Conservation (phyloP, 2,329 filamentous ascomycete genomes). For the Nemania diffusa region DNA sequence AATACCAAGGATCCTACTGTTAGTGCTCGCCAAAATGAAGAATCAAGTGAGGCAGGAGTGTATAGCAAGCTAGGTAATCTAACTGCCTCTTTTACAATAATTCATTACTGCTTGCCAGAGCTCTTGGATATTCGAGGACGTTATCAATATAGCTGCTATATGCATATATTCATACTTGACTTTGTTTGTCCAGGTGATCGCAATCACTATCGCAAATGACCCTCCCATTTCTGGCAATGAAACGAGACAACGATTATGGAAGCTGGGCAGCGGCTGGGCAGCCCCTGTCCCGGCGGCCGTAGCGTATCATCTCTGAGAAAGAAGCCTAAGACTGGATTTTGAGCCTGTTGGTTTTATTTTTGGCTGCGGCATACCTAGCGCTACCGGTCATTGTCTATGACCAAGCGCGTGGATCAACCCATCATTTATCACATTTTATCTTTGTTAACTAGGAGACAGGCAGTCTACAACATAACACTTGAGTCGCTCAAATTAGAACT, state of each 20-base stretch:
- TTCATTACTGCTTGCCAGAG: neutral
- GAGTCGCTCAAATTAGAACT: too few species aligned
- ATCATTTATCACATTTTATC: neutral
- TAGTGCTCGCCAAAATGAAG: neutral
- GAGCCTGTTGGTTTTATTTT: slow-evolving; percentile 2
- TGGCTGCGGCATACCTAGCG: neutral
- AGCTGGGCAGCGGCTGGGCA: neutral
- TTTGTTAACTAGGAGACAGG: neutral
- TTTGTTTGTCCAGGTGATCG: slow-evolving; percentile 1
- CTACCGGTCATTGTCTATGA: neutral
- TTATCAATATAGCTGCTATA: neutral
- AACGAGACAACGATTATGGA: slow-evolving; percentile 16
- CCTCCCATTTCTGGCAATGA: slow-evolving; percentile 21
- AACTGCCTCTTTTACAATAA: slow-evolving; percentile 29
- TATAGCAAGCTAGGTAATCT: neutral
- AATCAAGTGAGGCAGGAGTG: neutral
- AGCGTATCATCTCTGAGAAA: neutral
- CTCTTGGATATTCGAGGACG: slow-evolving; percentile 24
- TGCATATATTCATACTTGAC: neutral
- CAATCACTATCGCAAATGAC: slow-evolving; percentile 5
- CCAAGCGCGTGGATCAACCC: neutral
- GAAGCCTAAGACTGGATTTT: neutral
- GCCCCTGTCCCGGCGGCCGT: neutral
- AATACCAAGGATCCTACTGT: neutral
- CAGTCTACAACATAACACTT: neutral